Conservation (phyloP, 2,329 filamentous ascomycete species). For the Westerdykella aurantiaca region DNA sequence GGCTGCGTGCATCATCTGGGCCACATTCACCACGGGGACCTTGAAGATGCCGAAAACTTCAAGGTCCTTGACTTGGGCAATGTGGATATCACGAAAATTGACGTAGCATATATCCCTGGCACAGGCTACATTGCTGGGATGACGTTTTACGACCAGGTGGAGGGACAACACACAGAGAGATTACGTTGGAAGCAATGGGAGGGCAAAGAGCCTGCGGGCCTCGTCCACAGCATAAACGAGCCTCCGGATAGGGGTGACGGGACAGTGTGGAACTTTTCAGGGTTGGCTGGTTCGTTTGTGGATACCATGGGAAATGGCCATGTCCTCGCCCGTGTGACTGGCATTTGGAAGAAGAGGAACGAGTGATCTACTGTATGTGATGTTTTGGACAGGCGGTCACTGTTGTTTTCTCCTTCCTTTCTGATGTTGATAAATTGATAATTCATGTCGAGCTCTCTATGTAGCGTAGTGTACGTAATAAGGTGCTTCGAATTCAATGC, state of each 20-base stretch:
- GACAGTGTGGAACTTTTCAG: constrained; percentile 21
- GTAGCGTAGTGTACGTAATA: no score
- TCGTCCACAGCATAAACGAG: constrained; percentile 15
- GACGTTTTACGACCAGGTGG: constrained; percentile 19
- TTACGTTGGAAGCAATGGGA: constrained; percentile 22
- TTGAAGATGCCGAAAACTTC: constrained; percentile 8
- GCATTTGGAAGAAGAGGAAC: constrained; percentile 24
- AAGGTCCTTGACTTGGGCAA: constrained; percentile 14
- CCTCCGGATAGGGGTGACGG: constrained; percentile 23
- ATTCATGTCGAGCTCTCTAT: no score
- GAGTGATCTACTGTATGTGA: not conserved
- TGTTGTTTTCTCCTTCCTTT: no score
- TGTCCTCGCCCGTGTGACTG: constrained; percentile 19
- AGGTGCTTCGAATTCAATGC: no score
- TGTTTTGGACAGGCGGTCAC: no score
- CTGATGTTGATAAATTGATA: no score
- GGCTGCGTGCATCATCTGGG: constrained; percentile 19
- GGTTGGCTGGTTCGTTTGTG: constrained; percentile 18
- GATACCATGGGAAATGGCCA: constrained; percentile 15
- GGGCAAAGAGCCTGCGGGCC: constrained; percentile 15
- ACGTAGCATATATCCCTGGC: constrained; percentile 21
- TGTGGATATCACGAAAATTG: constrained; percentile 22
- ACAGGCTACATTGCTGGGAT: constrained; percentile 19
- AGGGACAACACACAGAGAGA: constrained; percentile 11
- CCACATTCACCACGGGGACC: constrained; percentile 8